Evolutionary conservation across 2,329 filamentous ascomycete species (phyloP), one percentile per base, ranked within the genome.

Genomic region (Xylariaceae sp.): DNA sequence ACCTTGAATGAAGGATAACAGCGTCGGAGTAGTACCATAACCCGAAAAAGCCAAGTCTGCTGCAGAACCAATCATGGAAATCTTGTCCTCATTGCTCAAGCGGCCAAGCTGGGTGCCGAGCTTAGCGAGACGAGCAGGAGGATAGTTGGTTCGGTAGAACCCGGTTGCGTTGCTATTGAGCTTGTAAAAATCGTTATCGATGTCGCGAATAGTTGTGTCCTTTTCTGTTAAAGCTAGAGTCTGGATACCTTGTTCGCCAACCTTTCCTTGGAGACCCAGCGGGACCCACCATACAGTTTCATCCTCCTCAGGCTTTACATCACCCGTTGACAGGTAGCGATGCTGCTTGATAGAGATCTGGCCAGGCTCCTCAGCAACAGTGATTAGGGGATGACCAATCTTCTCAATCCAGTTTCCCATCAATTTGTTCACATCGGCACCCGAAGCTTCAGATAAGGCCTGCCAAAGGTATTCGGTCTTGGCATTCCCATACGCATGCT

Each of bases 361-460:
- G 13, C 89, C 88, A 52, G 87, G 84, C 70, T 93, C 86, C 73
- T 97, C 94, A 18, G 87, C 81, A 13, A 97, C 83, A 2, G 89
- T 95, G 16, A 99, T 75, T 11, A 97, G 86, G 0, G 94, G 94
- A 73, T 96, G 96, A 1, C 94, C 94, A 62, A 97, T 95, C 76
- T 93, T 94, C 64, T 88, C 86, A 68, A 97, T 96, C 94, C 94
- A 99, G 15, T 89, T 86, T 61, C 91, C 81, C 92, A 99, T 99
- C 68, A 97, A 88, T 42, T 80, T 79, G 61, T 87, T 86, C 29
- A 99, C 88, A 67, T 97, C 89, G 70, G 91, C 85, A 27, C 91
- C 91, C 7, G 93, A 97, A 4, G 89, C 91, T 65, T 95, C 85
- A 69, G 88, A 90, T 41, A 99, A 79, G 7, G 93, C 91, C 54